Base-by-base conservation (phyloP, 129 eudicot genomes). In the Cynara cardunculus region DNA sequence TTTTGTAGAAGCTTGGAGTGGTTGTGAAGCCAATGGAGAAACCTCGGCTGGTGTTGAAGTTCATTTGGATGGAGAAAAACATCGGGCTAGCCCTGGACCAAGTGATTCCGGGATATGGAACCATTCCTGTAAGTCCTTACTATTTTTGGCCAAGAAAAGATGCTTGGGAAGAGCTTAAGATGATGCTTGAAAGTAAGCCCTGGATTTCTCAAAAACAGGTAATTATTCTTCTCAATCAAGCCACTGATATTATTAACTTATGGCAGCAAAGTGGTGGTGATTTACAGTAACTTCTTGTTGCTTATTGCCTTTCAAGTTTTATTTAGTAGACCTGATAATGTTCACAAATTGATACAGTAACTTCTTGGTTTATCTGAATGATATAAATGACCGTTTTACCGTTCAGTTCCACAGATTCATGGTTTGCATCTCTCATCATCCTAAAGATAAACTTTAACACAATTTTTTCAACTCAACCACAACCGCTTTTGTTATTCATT, bases 131-230 rank as follows among this genome's bases (percentile, higher is more conserved):
- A 25, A 92, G 97, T 73, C 97, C 97, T 31, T 95, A 89, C 83
- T 94, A 92, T 76, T 92, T 94, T 74, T 92, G 99, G 99, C 97
- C 99, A 1, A 85, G 93, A 76, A 95, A 92, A 85, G 99, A 95
- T 86, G 99, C 99, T 25, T 95, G 97, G 97, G 97, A 92, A 35
- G 94, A 95, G 80, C 97, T 95, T 11, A 95, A 87, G 77, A 78
- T 80, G 30, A 78, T 92, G 94, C 90, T 95, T 4, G 97, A 90
- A 86, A 83, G 91, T 74, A 95, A 92, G 86, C 97, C 97, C 1
- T 95, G 97, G 99, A 92, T 92, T 19, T 92, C 99, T 41, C 87
- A 88, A 35, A 92, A 84, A 71, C 89, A 95, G 84, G 86, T 82
- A 28, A 84, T 92, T 80, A 76, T 90, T 80, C 87, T 95, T 84